Evolutionary conservation across 192 early-diverging fungal genomes (phyloP).

Genomic region (Entomortierella parvispora): DNA sequence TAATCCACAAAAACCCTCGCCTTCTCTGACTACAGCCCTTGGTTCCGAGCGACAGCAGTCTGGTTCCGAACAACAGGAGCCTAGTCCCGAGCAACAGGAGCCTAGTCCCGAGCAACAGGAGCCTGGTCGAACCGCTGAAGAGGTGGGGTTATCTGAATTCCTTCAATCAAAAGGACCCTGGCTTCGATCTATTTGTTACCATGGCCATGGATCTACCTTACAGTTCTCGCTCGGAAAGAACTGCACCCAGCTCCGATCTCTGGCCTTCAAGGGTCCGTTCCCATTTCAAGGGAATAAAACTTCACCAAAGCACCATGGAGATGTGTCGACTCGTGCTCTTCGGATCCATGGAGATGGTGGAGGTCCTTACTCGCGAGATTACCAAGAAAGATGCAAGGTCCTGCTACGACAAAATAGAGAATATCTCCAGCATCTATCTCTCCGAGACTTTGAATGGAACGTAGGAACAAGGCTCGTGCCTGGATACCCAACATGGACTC

Average conservation of each 20-base stretch:
- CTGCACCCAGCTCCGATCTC: constrained; percentile 4
- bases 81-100: too few species aligned
- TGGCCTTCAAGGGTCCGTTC: constrained; percentile 7
- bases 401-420: constrained; percentile 13
- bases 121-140: background rate
- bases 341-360: too few species aligned
- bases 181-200: background rate
- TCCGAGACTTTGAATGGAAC: background rate
- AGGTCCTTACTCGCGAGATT: background rate
- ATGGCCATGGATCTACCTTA: constrained; percentile 1
- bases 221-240: constrained; percentile 3
- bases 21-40: too few species aligned
- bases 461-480: background rate
- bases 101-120: too few species aligned
- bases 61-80: too few species aligned
- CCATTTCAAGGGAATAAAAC: background rate
- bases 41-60: too few species aligned
- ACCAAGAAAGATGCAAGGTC: constrained; percentile 7
- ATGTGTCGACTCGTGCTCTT: too few species aligned
- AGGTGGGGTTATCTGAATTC: background rate
- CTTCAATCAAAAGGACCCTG: background rate
- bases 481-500: constrained; percentile 12
- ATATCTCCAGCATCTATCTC: background rate
- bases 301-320: too few species aligned
- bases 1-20: too few species aligned